These are phyloP conservation scores for Colletotrichum paranaense DNA, from an alignment of 2,329 filamentous ascomycete species.

Conservation along the genomic window DNA sequence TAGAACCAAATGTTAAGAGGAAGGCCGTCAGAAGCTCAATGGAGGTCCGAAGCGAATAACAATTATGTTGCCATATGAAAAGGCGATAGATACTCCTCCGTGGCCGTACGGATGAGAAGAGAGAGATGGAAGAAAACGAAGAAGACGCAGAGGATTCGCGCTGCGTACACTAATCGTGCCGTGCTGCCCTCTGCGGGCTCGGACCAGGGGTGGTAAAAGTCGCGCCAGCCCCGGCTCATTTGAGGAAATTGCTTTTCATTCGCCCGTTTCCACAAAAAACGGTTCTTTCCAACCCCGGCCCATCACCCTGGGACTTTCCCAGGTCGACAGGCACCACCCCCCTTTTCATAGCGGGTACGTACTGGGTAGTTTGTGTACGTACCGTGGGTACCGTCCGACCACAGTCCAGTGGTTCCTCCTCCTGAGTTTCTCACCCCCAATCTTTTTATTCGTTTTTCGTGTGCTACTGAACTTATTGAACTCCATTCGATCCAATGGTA, in stretches of 20 bases:
- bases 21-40: not conserved
- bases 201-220: conserved; percentile 26
- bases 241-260: conserved; percentile 38
- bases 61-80: not conserved
- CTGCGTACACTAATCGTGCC: not conserved
- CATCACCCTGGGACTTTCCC: conserved; percentile 17
- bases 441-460: not conserved
- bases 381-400: not conserved
- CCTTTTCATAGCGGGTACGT: not conserved
- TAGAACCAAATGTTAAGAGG: not conserved
- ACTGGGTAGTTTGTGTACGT: too few relatives aligned
- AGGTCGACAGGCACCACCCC: conserved; percentile 31
- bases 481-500: conserved; percentile 24
- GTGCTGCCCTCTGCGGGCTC: not conserved
- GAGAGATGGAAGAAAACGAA: not conserved
- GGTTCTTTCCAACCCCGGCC: conserved; percentile 6
- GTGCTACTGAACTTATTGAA: conserved; percentile 17
- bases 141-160: not conserved
- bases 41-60: not conserved
- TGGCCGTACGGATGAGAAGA: not conserved
- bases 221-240: conserved; percentile 35
- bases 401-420: not conserved
- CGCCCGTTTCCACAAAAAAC: conserved; percentile 31
- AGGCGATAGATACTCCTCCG: not conserved
- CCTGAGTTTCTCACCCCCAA: conserved; percentile 1